Evolutionary conservation across 2,329 filamentous ascomycete genomes (phyloP), one percentile per base, ranked within the genome.

Genomic region (Aspergillus ustus): DNA sequence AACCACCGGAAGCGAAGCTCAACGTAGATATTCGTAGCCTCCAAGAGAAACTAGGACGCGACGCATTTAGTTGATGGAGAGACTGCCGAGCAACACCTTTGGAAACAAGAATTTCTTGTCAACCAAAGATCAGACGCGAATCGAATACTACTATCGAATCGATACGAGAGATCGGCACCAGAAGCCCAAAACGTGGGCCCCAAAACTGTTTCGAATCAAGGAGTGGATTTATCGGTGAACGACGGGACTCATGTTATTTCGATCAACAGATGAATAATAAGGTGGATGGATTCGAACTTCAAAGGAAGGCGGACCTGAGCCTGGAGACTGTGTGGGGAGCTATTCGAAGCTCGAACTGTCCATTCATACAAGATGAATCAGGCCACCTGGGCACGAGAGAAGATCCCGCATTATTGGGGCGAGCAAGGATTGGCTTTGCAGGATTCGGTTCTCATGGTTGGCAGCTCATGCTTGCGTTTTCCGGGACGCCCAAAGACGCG

Each of bases 221-320:
- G 34, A 40, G 34, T 40, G 34, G 34, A 25, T 40, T 13, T 40
- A 37, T 37, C 31, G 31, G 13, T 37, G 34, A 40, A 40, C 34
- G 11, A 40, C 9, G 11, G 11, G 34, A 46, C 7, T n/a, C 4
- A 25, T 20, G 11, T 17, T 46, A 46, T 46, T 46, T 46, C 44
- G 28, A 37, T 57, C 44, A 57, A 29, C 28, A 34, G 44, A 50
- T 57, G 54, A 28, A 25, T 25, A 25, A 25, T n/a, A n/a, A n/a
- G n/a, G n/a, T 57, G 34, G 44, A 48, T 44, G 45, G n/a, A n/a
- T n/a, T n/a, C n/a, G n/a, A n/a, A n/a, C n/a, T n/a, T n/a, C n/a
- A n/a, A n/a, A n/a, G n/a, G n/a, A n/a, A n/a, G n/a, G n/a, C n/a
- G n/a, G n/a, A n/a, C 25, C 25, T 3, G 25, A 28, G 29, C 7